Conservation (phyloP, 169 alveolate genomes). For the Perkinsus chesapeaki region DNA sequence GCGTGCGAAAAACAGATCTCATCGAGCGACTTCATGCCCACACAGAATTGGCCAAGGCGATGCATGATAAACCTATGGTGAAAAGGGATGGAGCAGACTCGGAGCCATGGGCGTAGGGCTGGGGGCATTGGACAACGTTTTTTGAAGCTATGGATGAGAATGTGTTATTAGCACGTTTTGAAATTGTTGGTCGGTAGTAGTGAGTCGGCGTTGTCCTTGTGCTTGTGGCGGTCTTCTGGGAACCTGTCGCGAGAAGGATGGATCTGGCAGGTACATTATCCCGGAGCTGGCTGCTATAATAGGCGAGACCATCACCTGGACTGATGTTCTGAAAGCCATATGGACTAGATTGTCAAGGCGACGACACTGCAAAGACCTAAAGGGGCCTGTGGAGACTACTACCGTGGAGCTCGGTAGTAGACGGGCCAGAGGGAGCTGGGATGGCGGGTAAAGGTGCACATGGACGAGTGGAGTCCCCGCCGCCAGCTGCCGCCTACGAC, state of each 20-base stretch:
- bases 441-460: not conserved
- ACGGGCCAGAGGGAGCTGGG: too few species aligned
- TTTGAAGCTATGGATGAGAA: not conserved
- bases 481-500: not conserved
- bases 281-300: not conserved
- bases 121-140: not conserved
- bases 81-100: not conserved
- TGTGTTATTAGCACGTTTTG: too few species aligned
- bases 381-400: too few species aligned
- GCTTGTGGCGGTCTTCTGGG: not conserved
- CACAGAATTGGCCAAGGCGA: not conserved
- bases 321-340: not conserved
- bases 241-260: not conserved
- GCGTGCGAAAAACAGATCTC: not conserved
- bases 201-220: too few species aligned
- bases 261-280: not conserved
- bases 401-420: too few species aligned
- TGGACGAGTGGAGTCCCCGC: not conserved
- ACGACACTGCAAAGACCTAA: not conserved
- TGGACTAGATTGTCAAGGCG: not conserved
- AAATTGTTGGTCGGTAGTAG: not conserved
- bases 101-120: not conserved
- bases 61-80: not conserved
- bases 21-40: not conserved
- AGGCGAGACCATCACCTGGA: not conserved